Base-by-base conservation (phyloP, 2,329 filamentous ascomycete species). In the Colletotrichum lentis region DNA sequence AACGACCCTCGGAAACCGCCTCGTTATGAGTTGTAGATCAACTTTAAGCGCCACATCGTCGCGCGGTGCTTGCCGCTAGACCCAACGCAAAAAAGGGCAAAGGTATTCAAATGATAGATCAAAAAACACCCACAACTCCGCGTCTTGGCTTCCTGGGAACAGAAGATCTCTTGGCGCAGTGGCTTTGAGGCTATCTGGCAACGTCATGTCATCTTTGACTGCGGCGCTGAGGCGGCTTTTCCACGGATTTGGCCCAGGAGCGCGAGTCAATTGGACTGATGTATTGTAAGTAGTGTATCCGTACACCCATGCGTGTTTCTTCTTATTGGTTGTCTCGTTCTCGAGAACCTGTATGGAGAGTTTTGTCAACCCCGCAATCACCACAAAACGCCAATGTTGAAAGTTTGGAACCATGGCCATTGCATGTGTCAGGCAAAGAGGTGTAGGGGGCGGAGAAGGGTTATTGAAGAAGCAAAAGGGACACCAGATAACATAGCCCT, bases 111-210 rank as follows among this genome's bases (percentile, higher is more conserved):
- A 35, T 35, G 1, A 10, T 35, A 10, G 8, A 35, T 35, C 7
- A 35, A 35, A 35, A 35, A 35, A 10, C 31, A 10, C 8, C 31
- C 31, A 7, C 31, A 35, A 52, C 27, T 35, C 10, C 7, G 5
- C 18, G 31, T 37, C 5, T 12, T 20, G 49, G 49, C 8, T 20
- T 2, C n/a, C 44, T 46, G 22, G 44, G n/a, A 22, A 22, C 20
- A 46, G 44, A 20, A 3, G 3, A n/a, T 20, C 1, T 6, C 50
- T 37, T 16, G 27, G 31, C 31, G 50, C 5, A 11, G 10, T 53
- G 50, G 31, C 50, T 53, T 37, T 53, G 50, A 53, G 18, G 50
- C 27, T 53, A 20, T 37, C 50, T 37, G 18, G 18, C 18, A 53
- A 27, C 16, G 10, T 35, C 31, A 35, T n/a, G 31, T 31, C 18